Evolutionary conservation across 169 alveolate genomes (phyloP).

Genomic region (Eimeria falciformis): DNA sequence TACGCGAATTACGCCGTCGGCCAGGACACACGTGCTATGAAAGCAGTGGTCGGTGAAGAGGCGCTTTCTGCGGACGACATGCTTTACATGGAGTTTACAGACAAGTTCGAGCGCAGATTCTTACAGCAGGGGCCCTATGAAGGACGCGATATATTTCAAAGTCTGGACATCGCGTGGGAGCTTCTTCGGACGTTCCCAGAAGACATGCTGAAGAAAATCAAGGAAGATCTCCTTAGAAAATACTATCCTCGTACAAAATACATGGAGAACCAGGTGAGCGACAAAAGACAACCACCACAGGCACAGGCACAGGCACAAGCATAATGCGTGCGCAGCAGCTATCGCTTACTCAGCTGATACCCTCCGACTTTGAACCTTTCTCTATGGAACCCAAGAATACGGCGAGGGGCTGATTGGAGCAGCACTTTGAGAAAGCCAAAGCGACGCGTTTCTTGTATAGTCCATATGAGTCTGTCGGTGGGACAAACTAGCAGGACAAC

Average conservation of each 20-base stretch:
- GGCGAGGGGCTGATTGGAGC: not conserved
- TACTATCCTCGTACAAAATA: constrained; percentile 78
- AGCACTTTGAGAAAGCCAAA: not conserved
- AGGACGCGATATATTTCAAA: constrained; percentile 96
- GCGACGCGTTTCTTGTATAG: not conserved
- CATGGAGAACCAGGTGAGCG: constrained; percentile 59
- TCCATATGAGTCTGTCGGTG: no score
- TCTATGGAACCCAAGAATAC: not conserved
- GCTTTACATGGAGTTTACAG: constrained; percentile 98
- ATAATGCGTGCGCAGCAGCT: not conserved
- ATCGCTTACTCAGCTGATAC: not conserved
- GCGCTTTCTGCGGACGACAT: constrained; percentile 98
- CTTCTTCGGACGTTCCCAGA: constrained; percentile 99
- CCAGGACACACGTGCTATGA: constrained; percentile 99
- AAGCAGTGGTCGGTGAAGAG: constrained; percentile 99
- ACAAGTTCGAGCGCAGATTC: constrained; percentile 98
- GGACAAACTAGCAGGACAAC: no score
- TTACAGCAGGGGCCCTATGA: constrained; percentile 98
- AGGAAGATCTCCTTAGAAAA: constrained; percentile 79
- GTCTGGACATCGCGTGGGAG: constrained; percentile 99
- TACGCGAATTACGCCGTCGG: constrained; percentile 99
- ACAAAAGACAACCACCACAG: constrained; percentile 6
- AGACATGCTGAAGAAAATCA: constrained; percentile 98
- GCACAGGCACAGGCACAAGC: constrained; percentile 13
- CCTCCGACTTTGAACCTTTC: not conserved